A percentile compares a stretch with the other conserved stretches of the same genome.
Conservation (phyloP, 805 yeast genomes). For the Saccharomycopsis guyanensis region DNA sequence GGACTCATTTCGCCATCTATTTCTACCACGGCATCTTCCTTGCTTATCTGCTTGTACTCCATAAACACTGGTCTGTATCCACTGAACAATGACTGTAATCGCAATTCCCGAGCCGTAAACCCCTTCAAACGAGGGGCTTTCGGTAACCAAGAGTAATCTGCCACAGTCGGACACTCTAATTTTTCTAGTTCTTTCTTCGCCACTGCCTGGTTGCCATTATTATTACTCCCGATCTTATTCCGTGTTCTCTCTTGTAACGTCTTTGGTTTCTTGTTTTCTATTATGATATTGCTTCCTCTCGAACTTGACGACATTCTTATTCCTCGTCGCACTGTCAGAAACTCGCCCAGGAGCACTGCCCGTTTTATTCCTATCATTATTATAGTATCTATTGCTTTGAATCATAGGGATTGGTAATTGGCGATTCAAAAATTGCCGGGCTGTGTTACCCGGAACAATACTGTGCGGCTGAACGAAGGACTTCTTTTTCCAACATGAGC, state of each 20-base stretch:
- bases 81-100: slow-evolving; percentile 14
- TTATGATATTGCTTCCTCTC: slow-evolving; percentile 1
- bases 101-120: slow-evolving; percentile 11
- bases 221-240: too few relatives aligned
- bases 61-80: slow-evolving; percentile 21
- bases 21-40: background rate
- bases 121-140: slow-evolving; percentile 20
- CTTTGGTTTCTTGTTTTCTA: background rate
- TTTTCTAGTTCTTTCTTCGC: background rate
- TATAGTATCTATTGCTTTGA: too few relatives aligned
- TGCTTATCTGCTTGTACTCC: slow-evolving; percentile 1
- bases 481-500: too few relatives aligned
- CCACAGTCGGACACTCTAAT: background rate
- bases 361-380: too few relatives aligned
- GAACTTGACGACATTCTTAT: slow-evolving; percentile 7
- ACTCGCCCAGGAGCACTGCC: too few relatives aligned
- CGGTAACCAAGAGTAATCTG: slow-evolving; percentile 18
- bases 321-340: too few relatives aligned
- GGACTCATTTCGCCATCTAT: slow-evolving; percentile 6
- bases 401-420: too few relatives aligned
- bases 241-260: background rate
- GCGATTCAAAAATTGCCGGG: too few relatives aligned
- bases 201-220: too few relatives aligned
- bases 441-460: too few relatives aligned
- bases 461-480: too few relatives aligned